Evolutionary conservation across 2,329 filamentous ascomycete genomes (phyloP), one percentile per base, ranked within the genome.

Genomic region (Penicillium digitatum): DNA sequence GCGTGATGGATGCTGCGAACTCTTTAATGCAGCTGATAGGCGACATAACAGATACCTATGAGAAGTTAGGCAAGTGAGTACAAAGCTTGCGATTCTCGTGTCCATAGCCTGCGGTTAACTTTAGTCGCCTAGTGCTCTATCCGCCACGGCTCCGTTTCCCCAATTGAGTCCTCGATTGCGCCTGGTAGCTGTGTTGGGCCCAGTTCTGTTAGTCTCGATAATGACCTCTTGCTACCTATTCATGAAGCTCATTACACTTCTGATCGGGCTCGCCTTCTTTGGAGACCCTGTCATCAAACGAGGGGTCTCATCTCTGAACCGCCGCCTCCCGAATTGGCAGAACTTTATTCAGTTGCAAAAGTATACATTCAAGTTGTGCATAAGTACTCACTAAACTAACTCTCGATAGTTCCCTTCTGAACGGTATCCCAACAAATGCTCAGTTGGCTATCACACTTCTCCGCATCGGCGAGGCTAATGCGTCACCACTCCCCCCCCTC

Each of bases 341-440:
- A 88, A 87, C 62, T 77, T 90, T 7, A 77, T 93, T 16, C 86
- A 91, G 64, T 74, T 90, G 11, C 81, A 87, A 56, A 90, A 90
- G 69, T 72, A 62, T 43, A 46, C 5, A 1, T 8, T 9, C 5
- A 20, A 18, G 8, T 14, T 3, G 10, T 32, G 1, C 26, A 22
- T n/a, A n/a, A n/a, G 6, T 18, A 29, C 7, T 18, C 2, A 27
- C 10, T 42, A 27, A 51, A 34, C 61, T 70, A 52, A 72, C 52
- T 14, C 32, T 39, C 16, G n/a, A n/a, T 47, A 78, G 76, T 60
- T 90, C 87, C 0, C 69, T 94, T 1, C 82, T 95, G 48, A 89
- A 88, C 67, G 89, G 89, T 2, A 86, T 94, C 0, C 90, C 90
- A 0, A 95, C 90, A 1, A 94, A 95, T 67, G 89, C 89, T 3